Evolutionary conservation across 202 grass and related monocot species (phyloP).

Genomic region (Musa balbisiana): DNA sequence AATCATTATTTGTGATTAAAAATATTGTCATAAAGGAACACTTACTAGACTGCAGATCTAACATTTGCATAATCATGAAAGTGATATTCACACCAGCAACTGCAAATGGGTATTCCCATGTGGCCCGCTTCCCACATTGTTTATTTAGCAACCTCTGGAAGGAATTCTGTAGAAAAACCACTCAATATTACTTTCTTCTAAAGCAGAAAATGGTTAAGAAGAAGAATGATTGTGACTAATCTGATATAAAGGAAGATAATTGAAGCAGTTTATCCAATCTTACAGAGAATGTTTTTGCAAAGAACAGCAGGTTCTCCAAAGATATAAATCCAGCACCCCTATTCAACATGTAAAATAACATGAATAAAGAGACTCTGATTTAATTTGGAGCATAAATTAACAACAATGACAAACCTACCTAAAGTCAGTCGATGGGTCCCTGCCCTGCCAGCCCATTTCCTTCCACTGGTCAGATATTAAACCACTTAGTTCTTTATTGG

Average conservation of each 20-base stretch:
- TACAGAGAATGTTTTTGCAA: constrained; percentile 97
- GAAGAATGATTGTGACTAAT: background rate
- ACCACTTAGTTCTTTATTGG: constrained; percentile 80
- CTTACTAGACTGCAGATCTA: constrained; percentile 84
- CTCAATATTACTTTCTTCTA: background rate
- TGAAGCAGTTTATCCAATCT: constrained; percentile 23
- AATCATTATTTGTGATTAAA: background rate
- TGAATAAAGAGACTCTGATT: background rate
- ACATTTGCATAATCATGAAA: constrained; percentile 99
- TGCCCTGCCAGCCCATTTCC: constrained; percentile 96
- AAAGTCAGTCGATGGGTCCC: constrained; percentile 93
- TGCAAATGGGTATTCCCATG: constrained; percentile 92
- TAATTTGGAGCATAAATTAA: constrained; percentile 10
- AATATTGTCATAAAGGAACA: background rate
- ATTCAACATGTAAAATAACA: constrained; percentile 9
- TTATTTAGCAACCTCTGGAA: constrained; percentile 89
- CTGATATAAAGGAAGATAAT: background rate
- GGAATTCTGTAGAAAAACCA: constrained; percentile 40
- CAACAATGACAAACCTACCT: constrained; percentile 31
- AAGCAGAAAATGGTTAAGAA: background rate
- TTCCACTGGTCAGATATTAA: constrained; percentile 97
- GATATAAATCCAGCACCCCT: constrained; percentile 96
- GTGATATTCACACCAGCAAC: constrained; percentile 93
- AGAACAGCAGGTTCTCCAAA: constrained; percentile 97
- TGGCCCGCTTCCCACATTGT: constrained; percentile 61